Percentiles rank a stretch among this genome's conserved stretches.
Evolutionary conservation across 768 basidiomycete species (phyloP).

Genomic region (Suillus spraguei): DNA sequence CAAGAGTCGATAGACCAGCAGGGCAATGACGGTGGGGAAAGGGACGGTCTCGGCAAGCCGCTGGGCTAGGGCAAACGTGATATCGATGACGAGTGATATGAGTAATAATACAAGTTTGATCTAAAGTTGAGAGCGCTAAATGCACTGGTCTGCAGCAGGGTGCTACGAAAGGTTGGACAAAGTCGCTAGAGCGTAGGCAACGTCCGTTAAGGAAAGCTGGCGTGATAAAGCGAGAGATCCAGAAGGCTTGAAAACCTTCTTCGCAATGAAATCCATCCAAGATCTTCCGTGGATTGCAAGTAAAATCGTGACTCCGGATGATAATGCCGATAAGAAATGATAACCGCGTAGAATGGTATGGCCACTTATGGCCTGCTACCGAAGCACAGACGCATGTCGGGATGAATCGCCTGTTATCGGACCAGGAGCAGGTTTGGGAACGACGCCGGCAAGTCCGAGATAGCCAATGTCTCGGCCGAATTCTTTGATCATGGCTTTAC

Average conservation of each 20-base stretch:
- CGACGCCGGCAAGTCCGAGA: constrained; percentile 68
- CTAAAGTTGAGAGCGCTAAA: constrained; percentile 15
- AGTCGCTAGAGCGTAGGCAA: constrained; percentile 28
- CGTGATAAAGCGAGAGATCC: constrained; percentile 21
- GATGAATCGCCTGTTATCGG: constrained; percentile 32
- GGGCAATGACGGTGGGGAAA: constrained; percentile 24
- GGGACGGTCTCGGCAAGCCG: constrained; percentile 22
- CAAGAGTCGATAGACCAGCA: constrained; percentile 18
- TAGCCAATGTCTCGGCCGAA: constrained; percentile 79
- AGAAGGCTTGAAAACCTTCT: constrained; percentile 15
- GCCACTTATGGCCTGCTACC: constrained; percentile 26
- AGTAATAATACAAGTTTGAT: constrained; percentile 36
- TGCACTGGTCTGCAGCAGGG: constrained; percentile 20
- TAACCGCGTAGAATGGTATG: constrained; percentile 10
- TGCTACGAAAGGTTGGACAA: constrained; percentile 21
- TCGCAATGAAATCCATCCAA: constrained; percentile 25
- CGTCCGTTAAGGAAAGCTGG: constrained; percentile 17
- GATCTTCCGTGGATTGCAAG: constrained; percentile 26
- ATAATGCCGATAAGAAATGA: constrained; percentile 35
- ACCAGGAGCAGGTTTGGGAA: constrained; percentile 61
- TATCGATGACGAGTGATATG: constrained; percentile 30
- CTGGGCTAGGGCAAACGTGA: constrained; percentile 13
- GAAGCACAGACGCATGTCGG: constrained; percentile 34
- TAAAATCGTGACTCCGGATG: constrained; percentile 31
- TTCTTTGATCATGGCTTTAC: constrained; percentile 84